phyloP scores from a whole-genome alignment of 306 rosid genomes.

The Rosa chinensis region DNA sequence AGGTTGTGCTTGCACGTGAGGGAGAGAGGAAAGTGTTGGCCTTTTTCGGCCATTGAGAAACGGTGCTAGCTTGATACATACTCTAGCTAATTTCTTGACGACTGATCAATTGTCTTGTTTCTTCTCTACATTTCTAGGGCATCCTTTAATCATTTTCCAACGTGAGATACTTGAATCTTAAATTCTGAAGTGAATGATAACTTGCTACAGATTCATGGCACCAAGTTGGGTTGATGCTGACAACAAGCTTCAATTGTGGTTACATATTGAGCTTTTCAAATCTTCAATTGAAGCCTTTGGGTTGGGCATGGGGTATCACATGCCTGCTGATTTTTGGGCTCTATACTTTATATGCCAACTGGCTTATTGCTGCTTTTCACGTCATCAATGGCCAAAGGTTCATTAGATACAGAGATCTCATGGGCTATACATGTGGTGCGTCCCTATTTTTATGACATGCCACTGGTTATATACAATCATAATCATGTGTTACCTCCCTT shows the following conservation, averaged over 20 bases:
- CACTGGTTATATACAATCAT: not conserved
- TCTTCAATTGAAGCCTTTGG: constrained; percentile 47
- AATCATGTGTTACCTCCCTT: no score
- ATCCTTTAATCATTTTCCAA: no score
- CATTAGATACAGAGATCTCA: constrained; percentile 63
- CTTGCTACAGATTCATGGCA: constrained; percentile 55
- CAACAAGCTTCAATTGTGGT: constrained; percentile 51
- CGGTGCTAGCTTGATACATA: no score
- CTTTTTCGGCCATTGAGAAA: no score
- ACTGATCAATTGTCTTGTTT: no score
- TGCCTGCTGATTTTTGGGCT: constrained; percentile 46
- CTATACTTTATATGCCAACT: constrained; percentile 53
- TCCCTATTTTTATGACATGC: not conserved
- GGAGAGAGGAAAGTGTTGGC: no score
- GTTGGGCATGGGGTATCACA: constrained; percentile 58
- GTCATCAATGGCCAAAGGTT: constrained; percentile 51
- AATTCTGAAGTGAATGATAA: not conserved
- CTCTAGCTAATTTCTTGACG: no score
- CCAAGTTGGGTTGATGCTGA: constrained; percentile 61
- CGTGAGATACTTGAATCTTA: no score
- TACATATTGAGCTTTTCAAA: constrained; percentile 53
- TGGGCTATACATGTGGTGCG: constrained; percentile 51
- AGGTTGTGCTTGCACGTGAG: no score
- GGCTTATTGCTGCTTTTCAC: constrained; percentile 61
- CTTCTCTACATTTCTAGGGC: no score